These are phyloP conservation scores for Fusarium albidum DNA, from an alignment of 2,329 filamentous ascomycete species.

Conservation along the genomic window DNA sequence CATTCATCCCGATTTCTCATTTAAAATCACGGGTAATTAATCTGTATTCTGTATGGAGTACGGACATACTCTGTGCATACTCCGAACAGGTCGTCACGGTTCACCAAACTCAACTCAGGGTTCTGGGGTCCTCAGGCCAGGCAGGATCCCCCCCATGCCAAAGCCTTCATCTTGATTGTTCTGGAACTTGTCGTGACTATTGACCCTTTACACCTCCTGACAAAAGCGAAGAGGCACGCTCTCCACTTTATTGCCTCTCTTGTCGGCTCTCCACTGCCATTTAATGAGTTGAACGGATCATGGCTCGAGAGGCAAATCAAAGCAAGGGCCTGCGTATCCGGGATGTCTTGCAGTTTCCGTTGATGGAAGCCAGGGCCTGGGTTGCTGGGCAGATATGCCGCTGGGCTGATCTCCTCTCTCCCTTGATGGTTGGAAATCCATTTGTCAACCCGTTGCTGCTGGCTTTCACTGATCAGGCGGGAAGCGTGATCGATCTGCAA, in stretches of 20 bases:
- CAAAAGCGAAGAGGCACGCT: background rate
- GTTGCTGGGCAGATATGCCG: background rate
- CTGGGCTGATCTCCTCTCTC: background rate
- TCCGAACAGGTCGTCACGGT: background rate
- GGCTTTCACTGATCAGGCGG: background rate
- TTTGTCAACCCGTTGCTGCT: background rate
- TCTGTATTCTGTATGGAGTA: too few relatives aligned
- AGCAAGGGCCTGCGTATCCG: constrained; percentile 12
- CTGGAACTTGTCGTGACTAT: constrained; percentile 19
- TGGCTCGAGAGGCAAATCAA: constrained; percentile 14
- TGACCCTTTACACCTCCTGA: constrained; percentile 4
- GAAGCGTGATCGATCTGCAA: constrained; percentile 20
- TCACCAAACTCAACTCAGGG: constrained; percentile 18
- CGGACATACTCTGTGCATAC: too few relatives aligned
- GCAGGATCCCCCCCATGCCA: background rate
- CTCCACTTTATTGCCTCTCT: constrained; percentile 12
- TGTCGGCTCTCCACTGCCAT: constrained; percentile 1
- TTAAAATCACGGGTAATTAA: too few relatives aligned
- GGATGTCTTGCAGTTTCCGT: background rate
- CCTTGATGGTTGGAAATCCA: constrained; percentile 1
- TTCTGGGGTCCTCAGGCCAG: constrained; percentile 4
- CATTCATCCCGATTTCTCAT: constrained; percentile 20
- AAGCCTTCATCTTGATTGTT: constrained; percentile 20
- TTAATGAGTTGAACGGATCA: background rate
- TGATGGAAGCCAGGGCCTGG: constrained; percentile 9